Base-by-base conservation (phyloP, 148 eudicot genomes). In the Mesembryanthemum crystallinum region DNA sequence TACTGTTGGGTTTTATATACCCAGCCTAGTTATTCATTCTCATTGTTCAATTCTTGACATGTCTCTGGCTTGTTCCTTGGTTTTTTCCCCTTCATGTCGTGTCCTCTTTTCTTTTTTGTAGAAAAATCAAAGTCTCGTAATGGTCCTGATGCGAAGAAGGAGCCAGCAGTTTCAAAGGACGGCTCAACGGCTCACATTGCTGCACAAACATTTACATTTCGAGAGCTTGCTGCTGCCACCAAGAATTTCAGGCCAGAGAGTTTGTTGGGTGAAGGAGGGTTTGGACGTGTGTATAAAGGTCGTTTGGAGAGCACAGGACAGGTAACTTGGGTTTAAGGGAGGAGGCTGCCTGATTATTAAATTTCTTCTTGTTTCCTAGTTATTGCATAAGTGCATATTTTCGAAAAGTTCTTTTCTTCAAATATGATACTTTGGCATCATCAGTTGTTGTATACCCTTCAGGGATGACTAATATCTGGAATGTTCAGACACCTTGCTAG, bases 191-290 rank as follows among this genome's bases (percentile, higher is more conserved):
- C 92, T 61, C 88, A 90, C 76, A 94, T 94, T 80, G 94, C 98
- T 78, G 97, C 98, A 39, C 97, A 94, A 71, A 94, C 94, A 54
- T 94, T 94, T 85, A 87, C 97, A 28, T 94, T 94, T 67, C 87
- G 90, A 68, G 98, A 94, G 81, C 97, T 92, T 78, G 98, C 98
- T 68, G 74, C 87, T 71, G 97, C 98, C 32, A 92, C 97, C 10
- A 90, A 92, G 83, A 92, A 94, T 73, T 94, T 94, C 71, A 89
- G 88, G 82, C 94, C 89, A 21, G 98, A 94, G 84, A 72, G 83
- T 70, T 83, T 92, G 81, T 65, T 94, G 29, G 98, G 98, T 58
- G 98, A 94, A 88, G 98, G 98, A 79, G 98, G 98, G 45, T 94
- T 94, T 79, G 98, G 98, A 39, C 90, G 94, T 74, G 98, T 94